Evolutionary conservation across 352 stramenopile species (phyloP).

Genomic region (Pythium myriotylum): DNA sequence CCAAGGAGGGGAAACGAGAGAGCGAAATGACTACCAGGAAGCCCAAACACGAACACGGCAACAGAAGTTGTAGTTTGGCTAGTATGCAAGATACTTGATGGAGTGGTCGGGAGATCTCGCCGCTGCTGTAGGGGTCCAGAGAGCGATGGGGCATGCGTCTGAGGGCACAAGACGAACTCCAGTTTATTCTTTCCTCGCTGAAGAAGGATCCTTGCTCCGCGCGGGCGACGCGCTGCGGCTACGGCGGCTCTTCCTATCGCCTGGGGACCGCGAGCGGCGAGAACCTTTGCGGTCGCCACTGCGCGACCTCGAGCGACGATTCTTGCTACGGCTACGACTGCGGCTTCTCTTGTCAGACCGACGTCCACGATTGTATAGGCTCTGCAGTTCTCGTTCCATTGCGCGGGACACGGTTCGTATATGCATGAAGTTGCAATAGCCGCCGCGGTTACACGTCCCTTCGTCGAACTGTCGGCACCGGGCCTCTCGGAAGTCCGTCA

Average conservation of each 20-base stretch:
- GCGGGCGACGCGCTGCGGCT: constrained; percentile 44
- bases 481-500: constrained; percentile 98
- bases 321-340: constrained; percentile 43
- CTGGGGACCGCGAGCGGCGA: constrained; percentile 37
- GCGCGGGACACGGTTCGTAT: constrained; percentile 90
- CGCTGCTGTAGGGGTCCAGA: not conserved
- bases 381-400: constrained; percentile 87
- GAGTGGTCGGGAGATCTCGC: not conserved
- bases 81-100: not conserved
- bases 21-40: constrained; percentile 23
- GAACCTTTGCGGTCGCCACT: constrained; percentile 43
- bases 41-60: not conserved
- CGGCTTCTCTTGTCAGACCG: constrained; percentile 57
- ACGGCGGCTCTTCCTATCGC: constrained; percentile 23
- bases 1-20: constrained; percentile 4
- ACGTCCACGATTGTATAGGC: constrained; percentile 76
- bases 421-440: constrained; percentile 99
- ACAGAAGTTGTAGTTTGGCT: not conserved
- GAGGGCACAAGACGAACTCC: not conserved
- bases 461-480: constrained; percentile 99
- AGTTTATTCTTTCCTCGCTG: constrained; percentile 24
- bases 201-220: constrained; percentile 19
- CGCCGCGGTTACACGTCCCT: constrained; percentile 95
- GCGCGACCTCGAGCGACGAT: constrained; percentile 48
- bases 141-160: not conserved